Evolutionary conservation across 805 yeast genomes (phyloP), one percentile per base, ranked within the genome.

Genomic region (Deakozyma indianensis): DNA sequence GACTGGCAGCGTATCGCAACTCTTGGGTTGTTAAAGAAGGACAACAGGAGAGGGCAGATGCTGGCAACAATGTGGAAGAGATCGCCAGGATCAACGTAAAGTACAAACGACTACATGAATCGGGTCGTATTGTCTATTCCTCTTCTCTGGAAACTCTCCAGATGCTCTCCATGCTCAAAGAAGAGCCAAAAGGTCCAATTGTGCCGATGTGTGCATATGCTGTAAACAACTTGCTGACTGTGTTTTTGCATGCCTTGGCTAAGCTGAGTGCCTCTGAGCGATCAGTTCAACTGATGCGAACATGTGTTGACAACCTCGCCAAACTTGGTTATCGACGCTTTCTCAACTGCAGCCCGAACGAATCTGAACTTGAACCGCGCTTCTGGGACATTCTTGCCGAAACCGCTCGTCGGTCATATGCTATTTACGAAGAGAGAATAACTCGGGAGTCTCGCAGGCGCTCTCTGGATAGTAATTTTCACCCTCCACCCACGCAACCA

Each of bases 171-270:
- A 14, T 9, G 7, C 4, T 32, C 5, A n/a, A 32, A n/a, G 16
- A 32, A 5, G 38, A 32, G 38, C 38, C 38, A 5, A 32, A 32
- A 32, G 38, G 38, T 9, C 38, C 38, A 7, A 32, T 32, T 5
- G 38, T 32, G 38, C 18, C 38, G 5, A 32, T 32, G 38, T 32
- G 38, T n/a, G 18, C 38, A 9, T 32, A 32, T n/a, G 38, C 38
- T n/a, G 38, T 32, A 14, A 32, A 32, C 38, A 32, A 32, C 18
- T n/a, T n/a, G 16, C 38, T 32, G 18, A 32, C 38, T 7, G 16
- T 32, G 11, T 32, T 32, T 32, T 32, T 32, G 38, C 38, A 32
- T 32, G 38, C 16, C 5, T n/a, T 32, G 11, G 9, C 38, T 7
- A 32, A n/a, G 18, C 9, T 32, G 38, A 20, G 16, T 9, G 18